These are phyloP conservation scores for Eucalyptus pauciflora DNA, from an alignment of 345 rosid species.

Conservation along the genomic window DNA sequence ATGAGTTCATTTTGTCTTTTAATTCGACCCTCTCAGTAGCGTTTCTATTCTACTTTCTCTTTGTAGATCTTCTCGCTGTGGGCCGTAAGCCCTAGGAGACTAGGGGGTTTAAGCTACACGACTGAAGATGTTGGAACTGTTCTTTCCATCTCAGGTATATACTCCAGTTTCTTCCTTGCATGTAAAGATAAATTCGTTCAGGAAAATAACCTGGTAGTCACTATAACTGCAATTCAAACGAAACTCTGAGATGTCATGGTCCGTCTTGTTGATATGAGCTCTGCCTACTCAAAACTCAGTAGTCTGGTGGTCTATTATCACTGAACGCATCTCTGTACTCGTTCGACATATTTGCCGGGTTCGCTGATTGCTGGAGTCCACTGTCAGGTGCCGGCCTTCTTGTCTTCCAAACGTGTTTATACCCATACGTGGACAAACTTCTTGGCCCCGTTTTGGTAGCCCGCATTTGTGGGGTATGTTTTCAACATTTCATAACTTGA, in stretches of 20 bases:
- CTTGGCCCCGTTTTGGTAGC: constrained; percentile 50
- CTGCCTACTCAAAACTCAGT: not conserved
- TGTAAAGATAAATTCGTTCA: not conserved
- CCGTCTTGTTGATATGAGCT: not conserved
- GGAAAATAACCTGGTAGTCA: not conserved
- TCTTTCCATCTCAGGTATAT: constrained; percentile 72
- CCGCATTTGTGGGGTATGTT: constrained; percentile 58
- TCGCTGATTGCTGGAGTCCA: not conserved
- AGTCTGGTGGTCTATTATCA: not conserved
- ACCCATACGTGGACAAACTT: constrained; percentile 49
- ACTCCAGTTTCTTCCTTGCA: not conserved
- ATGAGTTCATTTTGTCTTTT: not conserved
- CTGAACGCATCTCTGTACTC: not conserved
- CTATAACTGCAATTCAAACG: not conserved
- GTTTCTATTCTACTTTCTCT: not conserved
- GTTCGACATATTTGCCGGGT: not conserved
- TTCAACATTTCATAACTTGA: not conserved
- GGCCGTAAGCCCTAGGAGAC: constrained; percentile 71
- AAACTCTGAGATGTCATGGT: not conserved
- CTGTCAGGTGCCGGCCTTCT: constrained; percentile 71
- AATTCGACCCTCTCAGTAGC: not conserved
- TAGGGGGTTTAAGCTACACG: constrained; percentile 69
- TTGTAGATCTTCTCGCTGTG: constrained; percentile 72
- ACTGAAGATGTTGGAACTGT: constrained; percentile 57
- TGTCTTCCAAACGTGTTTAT: constrained; percentile 50